Conservation (phyloP, 371 early-diverging fungal species). For the Mortierella sp. region DNA sequence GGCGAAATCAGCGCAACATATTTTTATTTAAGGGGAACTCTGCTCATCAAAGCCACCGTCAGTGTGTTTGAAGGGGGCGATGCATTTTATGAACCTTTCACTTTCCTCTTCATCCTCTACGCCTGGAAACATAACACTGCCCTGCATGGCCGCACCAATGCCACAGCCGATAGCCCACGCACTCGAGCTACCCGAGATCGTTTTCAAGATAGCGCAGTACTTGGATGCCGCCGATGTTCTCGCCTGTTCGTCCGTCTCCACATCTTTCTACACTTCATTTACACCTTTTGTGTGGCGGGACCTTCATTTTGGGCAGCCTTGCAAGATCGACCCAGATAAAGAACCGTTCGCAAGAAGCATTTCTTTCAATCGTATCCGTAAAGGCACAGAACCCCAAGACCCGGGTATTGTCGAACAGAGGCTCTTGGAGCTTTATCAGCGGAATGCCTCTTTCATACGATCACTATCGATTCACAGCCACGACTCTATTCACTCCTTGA, state of each 20-base stretch:
- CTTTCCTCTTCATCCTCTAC: no score
- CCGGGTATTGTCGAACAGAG: not conserved
- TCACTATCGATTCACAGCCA: not conserved
- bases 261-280: not conserved
- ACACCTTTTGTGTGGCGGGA: constrained; percentile 6
- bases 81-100: no score
- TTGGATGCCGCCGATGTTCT: not conserved
- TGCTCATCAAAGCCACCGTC: no score
- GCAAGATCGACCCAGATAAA: not conserved
- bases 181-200: not conserved
- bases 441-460: not conserved
- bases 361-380: not conserved
- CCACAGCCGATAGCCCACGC: not conserved
- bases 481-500: not conserved
- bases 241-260: not conserved
- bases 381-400: not conserved
- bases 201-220: not conserved
- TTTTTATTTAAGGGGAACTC: no score
- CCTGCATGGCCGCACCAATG: no score
- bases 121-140: no score
- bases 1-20: no score
- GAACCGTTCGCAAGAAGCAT: not conserved
- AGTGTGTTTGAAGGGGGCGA: no score
- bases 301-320: constrained; percentile 3
- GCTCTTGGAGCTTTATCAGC: not conserved